Evolutionary conservation across 2,329 filamentous ascomycete species (phyloP), one percentile per base, ranked within the genome.

Genomic region (Hymenoscyphus fructigenus): DNA sequence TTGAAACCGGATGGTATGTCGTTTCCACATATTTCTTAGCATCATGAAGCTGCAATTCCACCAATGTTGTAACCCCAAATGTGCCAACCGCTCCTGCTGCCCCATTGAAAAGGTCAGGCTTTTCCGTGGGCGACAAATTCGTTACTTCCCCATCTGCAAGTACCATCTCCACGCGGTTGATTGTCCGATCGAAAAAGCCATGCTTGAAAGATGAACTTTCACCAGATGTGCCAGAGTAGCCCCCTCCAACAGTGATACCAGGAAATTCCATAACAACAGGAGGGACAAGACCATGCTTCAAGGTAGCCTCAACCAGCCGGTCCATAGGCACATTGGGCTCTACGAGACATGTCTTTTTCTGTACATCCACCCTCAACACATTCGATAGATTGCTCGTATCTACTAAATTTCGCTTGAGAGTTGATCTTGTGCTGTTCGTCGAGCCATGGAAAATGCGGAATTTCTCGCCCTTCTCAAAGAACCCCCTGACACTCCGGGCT

Each of bases 261-360:
- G 88, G 88, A 59, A 91, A 88, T 70, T 91, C 88, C 85, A 90
- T 90, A 3, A 91, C 87, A 0, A 91, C 87, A 0, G 83, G 84
- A 0, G 84, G 88, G 0, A 91, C 76, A 0, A 91, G 77, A 0
- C 83, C 83, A 59, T 85, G 72, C 4, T 77, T 74, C 57, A 88
- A 70, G 0, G 87, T 87, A 1, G 82, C 84, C 61, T 83, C 80
- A 0, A 90, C 83, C 1, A 91, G 79, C 0, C 78, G 77, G 65
- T 89, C 87, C 87, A 91, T 91, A 0, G 86, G 80, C 3, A 91
- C 88, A 68, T 91, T 91, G 0, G 88, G 87, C 71, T 91, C 88
- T 0, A 90, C 88, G 0, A 86, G 70, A 58, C 78, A 80, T 14
- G 78, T 82, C 66, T 79, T 80, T 5, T 72, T 75, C 17, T 74